A percentile compares a stretch with the other conserved stretches of the same genome.
Conservation (phyloP, 1,284 basidiomycete species). For the Trichosporon ovoides region DNA sequence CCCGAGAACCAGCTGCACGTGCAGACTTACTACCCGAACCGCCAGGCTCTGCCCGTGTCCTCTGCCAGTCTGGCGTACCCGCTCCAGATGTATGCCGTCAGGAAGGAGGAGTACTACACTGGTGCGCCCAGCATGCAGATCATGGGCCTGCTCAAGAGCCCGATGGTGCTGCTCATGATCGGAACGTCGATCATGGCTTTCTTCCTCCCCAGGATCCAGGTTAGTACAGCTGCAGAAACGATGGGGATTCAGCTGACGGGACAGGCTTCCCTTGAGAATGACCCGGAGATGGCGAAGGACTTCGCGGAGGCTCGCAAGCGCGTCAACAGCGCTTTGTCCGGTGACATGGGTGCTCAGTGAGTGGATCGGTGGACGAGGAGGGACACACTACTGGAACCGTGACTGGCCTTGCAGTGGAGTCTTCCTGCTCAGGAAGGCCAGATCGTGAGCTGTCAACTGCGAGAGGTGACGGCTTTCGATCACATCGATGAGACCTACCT, state of each 20-base stretch:
- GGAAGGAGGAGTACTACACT: slow-evolving; percentile 64
- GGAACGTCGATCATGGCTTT: slow-evolving; percentile 65
- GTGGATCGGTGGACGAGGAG: too few species aligned
- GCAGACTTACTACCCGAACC: slow-evolving; percentile 61
- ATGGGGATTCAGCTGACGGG: background rate
- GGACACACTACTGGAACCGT: too few species aligned
- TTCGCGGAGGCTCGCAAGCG: slow-evolving; percentile 64
- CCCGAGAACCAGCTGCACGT: slow-evolving; percentile 43
- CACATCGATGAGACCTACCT: too few species aligned
- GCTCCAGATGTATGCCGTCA: slow-evolving; percentile 55
- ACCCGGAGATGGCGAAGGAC: slow-evolving; percentile 68
- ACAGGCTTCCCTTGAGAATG: slow-evolving; percentile 64
- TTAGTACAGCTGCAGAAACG: slow-evolving; percentile 45
- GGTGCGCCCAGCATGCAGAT: slow-evolving; percentile 64
- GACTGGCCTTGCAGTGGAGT: too few species aligned
- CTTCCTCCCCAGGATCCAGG: slow-evolving; percentile 74
- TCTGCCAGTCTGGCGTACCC: slow-evolving; percentile 65
- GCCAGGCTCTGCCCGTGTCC: slow-evolving; percentile 55
- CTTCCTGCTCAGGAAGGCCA: too few species aligned
- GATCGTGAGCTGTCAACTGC: too few species aligned
- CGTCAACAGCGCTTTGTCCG: slow-evolving; percentile 57
- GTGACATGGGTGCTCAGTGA: slow-evolving; percentile 43
- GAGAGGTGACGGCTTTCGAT: too few species aligned
- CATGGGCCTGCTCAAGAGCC: slow-evolving; percentile 71
- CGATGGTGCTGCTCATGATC: slow-evolving; percentile 81